These are phyloP conservation scores for Anethum foeniculum DNA, from an alignment of 140 eudicot species.

Conservation along the genomic window DNA sequence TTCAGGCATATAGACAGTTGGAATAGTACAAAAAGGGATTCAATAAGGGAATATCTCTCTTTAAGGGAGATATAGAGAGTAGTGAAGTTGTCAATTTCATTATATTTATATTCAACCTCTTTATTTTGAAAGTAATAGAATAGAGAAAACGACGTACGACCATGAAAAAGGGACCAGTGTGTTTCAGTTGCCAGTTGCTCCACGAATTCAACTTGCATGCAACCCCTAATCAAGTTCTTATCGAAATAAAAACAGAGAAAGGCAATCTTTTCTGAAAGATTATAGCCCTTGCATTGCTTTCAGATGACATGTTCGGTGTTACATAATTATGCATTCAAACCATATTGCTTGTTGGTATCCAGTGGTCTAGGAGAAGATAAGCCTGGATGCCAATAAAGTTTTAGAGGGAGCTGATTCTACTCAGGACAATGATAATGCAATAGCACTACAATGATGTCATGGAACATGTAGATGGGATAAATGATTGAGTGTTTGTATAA, in stretches of 20 bases:
- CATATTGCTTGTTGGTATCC: neutral
- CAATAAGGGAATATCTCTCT: too few species aligned
- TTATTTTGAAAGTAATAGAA: neutral
- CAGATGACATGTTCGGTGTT: neutral
- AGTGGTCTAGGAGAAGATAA: neutral
- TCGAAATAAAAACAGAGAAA: neutral
- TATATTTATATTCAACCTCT: neutral
- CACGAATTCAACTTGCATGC: neutral
- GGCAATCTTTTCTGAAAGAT: neutral
- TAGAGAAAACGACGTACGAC: neutral
- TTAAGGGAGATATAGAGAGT: neutral
- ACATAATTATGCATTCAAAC: neutral
- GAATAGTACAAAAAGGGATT: neutral
- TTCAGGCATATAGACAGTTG: neutral
- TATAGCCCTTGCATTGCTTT: neutral
- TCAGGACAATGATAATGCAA: neutral
- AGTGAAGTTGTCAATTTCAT: neutral
- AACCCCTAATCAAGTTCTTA: neutral
- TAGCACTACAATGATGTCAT: neutral
- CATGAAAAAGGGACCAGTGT: neutral
- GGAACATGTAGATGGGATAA: neutral
- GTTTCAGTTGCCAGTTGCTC: constrained; percentile 4
- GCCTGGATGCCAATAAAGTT: neutral
- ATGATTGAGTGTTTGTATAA: neutral
- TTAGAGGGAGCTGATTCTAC: neutral